Evolutionary conservation across 2,329 filamentous ascomycete species (phyloP).

Genomic region (Talaromyces marneffei): DNA sequence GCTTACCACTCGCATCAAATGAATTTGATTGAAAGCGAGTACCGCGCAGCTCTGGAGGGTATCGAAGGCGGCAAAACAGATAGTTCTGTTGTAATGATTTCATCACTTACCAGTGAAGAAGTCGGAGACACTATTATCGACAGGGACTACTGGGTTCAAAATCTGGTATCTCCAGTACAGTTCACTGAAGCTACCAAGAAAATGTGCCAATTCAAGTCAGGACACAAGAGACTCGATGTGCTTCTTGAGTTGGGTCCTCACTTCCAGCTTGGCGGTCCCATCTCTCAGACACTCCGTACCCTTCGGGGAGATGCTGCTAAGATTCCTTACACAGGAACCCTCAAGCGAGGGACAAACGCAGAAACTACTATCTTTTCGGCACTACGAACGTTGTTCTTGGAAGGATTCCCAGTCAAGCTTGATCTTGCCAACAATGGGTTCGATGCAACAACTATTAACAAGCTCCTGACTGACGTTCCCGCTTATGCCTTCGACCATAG

Average conservation of each 20-base stretch:
- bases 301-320: neutral
- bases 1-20: constrained; percentile 35
- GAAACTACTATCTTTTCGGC: neutral
- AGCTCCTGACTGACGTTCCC: neutral
- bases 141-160: constrained; percentile 31
- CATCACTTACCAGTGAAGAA: constrained; percentile 19
- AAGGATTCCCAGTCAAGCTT: neutral
- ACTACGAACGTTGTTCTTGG: neutral
- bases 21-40: constrained; percentile 26
- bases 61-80: neutral
- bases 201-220: neutral
- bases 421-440: neutral
- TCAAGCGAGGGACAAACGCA: neutral
- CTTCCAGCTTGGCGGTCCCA: neutral
- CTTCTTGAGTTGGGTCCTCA: constrained; percentile 30
- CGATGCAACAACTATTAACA: neutral
- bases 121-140: constrained; percentile 4
- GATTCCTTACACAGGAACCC: neutral
- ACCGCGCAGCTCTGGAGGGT: constrained; percentile 23
- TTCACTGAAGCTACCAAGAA: constrained; percentile 24
- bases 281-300: neutral
- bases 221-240: neutral
- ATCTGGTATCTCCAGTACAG: constrained; percentile 29
- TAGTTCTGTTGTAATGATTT: constrained; percentile 3
- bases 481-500: neutral